Conservation (phyloP, 2,329 filamentous ascomycete species). For the Blastomyces parvus region DNA sequence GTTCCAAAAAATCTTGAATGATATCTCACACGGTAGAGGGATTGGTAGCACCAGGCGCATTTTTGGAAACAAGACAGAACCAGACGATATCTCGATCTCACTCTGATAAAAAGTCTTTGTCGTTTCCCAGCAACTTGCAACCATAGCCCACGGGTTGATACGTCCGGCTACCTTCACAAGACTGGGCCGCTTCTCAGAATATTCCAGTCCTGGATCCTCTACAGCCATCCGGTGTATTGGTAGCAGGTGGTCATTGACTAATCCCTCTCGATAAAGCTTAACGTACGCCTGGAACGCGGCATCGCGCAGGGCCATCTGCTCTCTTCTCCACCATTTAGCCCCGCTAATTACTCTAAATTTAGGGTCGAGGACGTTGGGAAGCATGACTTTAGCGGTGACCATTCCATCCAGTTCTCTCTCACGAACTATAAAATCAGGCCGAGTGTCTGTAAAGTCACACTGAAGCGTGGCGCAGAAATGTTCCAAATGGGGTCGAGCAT, state of each 20-base stretch:
- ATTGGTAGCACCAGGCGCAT: constrained; percentile 21
- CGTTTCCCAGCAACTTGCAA: constrained; percentile 25
- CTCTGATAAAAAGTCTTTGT: constrained; percentile 16
- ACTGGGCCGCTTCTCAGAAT: constrained; percentile 21
- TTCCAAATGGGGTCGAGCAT: constrained; percentile 64
- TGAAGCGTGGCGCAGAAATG: constrained; percentile 66
- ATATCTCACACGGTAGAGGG: constrained; percentile 18
- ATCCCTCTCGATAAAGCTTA: constrained; percentile 56
- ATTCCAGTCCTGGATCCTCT: constrained; percentile 29
- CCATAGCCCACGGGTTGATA: constrained; percentile 31
- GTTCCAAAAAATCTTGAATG: constrained; percentile 26
- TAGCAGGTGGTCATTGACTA: constrained; percentile 70
- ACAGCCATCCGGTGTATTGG: constrained; percentile 41
- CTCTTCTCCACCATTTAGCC: constrained; percentile 53
- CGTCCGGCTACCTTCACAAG: constrained; percentile 24
- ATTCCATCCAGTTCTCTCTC: constrained; percentile 23
- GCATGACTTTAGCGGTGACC: constrained; percentile 49
- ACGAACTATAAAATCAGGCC: constrained; percentile 58
- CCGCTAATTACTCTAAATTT: constrained; percentile 49
- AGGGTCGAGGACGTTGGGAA: constrained; percentile 62
- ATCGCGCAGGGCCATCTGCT: constrained; percentile 66
- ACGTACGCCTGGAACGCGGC: constrained; percentile 73
- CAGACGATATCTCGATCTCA: constrained; percentile 16
- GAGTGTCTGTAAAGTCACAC: constrained; percentile 51
- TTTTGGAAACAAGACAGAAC: constrained; percentile 10